These are phyloP conservation scores for Avena eriantha DNA, from an alignment of 176 grass and related monocot genomes.

Conservation along the genomic window DNA sequence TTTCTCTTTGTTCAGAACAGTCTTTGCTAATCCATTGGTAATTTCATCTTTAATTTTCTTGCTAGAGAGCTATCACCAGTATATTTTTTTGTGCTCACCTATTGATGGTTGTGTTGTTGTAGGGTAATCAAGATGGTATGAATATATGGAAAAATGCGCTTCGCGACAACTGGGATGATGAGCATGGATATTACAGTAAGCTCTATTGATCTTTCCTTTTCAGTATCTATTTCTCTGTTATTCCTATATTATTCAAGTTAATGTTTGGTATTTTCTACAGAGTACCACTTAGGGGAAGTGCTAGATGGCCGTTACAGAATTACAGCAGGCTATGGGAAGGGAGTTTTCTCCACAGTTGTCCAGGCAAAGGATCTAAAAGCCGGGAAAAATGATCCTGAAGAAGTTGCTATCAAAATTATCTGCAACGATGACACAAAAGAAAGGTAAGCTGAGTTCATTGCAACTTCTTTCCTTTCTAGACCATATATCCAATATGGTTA, in stretches of 20 bases:
- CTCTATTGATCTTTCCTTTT: conserved; percentile 26
- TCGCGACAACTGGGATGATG: conserved; percentile 98
- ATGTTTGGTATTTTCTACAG: conserved; percentile 37
- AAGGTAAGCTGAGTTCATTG: conserved; percentile 59
- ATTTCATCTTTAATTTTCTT: background rate
- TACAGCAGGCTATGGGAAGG: conserved; percentile 87
- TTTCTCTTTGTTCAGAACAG: background rate
- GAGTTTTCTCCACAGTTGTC: conserved; percentile 93
- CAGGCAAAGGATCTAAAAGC: conserved; percentile 93
- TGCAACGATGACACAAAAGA: conserved; percentile 83
- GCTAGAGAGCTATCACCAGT: background rate
- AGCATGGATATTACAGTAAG: conserved; percentile 92
- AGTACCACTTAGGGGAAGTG: conserved; percentile 81
- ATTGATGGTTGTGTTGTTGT: conserved; percentile 5
- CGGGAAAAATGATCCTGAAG: conserved; percentile 76
- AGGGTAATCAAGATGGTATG: conserved; percentile 75
- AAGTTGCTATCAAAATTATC: conserved; percentile 98
- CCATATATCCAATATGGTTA: background rate
- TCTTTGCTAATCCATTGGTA: background rate
- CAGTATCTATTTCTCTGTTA: background rate
- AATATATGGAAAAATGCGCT: conserved; percentile 60
- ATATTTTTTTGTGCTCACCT: background rate
- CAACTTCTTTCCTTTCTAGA: conserved; percentile 8
- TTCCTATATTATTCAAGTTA: background rate
- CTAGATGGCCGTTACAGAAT: conserved; percentile 89